Evolutionary conservation across 495 filamentous ascomycete species (phyloP).

Genomic region (Talaromyces borbonicus): DNA sequence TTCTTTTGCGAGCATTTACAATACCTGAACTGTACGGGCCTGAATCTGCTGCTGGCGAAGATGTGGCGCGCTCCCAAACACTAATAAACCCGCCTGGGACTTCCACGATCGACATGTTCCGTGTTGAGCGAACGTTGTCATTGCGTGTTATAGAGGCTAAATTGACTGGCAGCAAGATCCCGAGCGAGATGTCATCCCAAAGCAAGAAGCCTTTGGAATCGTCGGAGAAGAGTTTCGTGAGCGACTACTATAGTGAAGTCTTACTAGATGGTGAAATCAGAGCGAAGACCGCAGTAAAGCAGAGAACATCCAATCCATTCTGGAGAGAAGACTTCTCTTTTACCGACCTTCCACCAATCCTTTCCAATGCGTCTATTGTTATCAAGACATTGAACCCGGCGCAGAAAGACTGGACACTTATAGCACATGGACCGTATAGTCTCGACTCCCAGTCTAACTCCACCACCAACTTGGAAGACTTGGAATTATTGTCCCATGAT

Average conservation of each 20-base stretch:
- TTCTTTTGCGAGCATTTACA: slow-evolving; percentile 82
- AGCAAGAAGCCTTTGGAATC: slow-evolving; percentile 32
- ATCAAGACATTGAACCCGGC: slow-evolving; percentile 56
- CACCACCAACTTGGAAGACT: slow-evolving; percentile 35
- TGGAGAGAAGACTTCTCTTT: slow-evolving; percentile 94
- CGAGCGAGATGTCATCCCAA: slow-evolving; percentile 19
- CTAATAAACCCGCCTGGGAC: slow-evolving; percentile 12
- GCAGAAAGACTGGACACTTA: slow-evolving; percentile 44
- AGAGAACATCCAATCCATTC: slow-evolving; percentile 75
- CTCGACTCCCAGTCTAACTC: slow-evolving; percentile 35
- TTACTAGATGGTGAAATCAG: slow-evolving; percentile 82
- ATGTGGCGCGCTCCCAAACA: slow-evolving; percentile 16
- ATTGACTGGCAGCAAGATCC: slow-evolving; percentile 22
- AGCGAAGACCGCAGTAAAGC: slow-evolving; percentile 73
- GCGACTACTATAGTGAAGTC: slow-evolving; percentile 79
- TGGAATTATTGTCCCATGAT: slow-evolving; percentile 46
- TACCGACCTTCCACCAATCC: slow-evolving; percentile 65
- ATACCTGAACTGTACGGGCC: slow-evolving; percentile 86
- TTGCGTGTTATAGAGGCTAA: slow-evolving; percentile 54
- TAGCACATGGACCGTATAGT: slow-evolving; percentile 36
- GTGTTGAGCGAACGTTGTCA: slow-evolving; percentile 51
- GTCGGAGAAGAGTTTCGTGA: slow-evolving; percentile 19
- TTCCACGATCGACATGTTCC: slow-evolving; percentile 47
- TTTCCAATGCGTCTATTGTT: slow-evolving; percentile 72
- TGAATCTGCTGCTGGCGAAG: slow-evolving; percentile 23